A percentile compares a stretch with the other conserved stretches of the same genome.
Conservation (phyloP, 176 grass and related monocot genomes). For the Tillandsia leiboldiana region DNA sequence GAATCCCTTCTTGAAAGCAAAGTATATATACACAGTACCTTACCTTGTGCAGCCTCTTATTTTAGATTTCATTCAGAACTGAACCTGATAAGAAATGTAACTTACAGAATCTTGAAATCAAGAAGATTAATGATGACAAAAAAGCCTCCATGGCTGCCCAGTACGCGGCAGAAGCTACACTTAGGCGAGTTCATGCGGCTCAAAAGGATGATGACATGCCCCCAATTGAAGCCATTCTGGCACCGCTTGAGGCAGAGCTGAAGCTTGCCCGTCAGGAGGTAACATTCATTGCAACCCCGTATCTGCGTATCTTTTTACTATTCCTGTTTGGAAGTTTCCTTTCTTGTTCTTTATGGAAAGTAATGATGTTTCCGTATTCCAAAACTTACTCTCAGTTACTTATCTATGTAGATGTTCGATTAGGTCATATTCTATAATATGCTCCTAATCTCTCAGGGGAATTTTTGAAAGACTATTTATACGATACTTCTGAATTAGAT, state of each 20-base stretch:
- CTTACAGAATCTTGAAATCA: constrained; percentile 90
- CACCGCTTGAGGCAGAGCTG: constrained; percentile 92
- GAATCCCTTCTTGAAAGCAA: constrained; percentile 68
- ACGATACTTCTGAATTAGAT: background rate
- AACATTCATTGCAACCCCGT: constrained; percentile 6
- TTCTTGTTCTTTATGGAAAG: too few relatives aligned
- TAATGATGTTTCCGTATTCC: too few relatives aligned
- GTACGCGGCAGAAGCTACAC: constrained; percentile 88
- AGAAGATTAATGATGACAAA: constrained; percentile 93
- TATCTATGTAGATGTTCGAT: background rate
- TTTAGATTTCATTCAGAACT: constrained; percentile 1
- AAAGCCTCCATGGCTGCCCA: constrained; percentile 81
- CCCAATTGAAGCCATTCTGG: constrained; percentile 95
- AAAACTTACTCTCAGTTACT: background rate
- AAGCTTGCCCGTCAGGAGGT: constrained; percentile 91
- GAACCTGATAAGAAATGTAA: constrained; percentile 15
- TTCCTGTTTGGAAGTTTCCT: too few relatives aligned
- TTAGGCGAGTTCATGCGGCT: constrained; percentile 83
- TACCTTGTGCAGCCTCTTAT: background rate
- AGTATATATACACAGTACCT: background rate
- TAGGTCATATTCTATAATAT: background rate
- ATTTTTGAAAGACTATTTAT: background rate
- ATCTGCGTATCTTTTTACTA: background rate
- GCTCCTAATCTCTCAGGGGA: background rate
- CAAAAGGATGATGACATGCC: constrained; percentile 99